phyloP scores from a whole-genome alignment of 2,329 filamentous ascomycete genomes.

The Calycina herbarum region DNA sequence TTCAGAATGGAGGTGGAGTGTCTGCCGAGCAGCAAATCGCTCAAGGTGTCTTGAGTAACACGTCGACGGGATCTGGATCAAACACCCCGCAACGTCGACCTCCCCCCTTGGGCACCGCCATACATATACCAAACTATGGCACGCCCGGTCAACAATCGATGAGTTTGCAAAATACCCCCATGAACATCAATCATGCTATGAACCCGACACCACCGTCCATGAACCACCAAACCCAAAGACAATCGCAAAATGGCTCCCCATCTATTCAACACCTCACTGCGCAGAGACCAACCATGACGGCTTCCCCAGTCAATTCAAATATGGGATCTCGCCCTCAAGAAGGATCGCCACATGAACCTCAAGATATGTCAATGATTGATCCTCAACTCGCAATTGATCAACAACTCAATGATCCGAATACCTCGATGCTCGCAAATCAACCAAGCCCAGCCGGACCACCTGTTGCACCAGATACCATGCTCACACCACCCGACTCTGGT shows the following conservation, averaged over 20 bases:
- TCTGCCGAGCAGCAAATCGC: conserved; percentile 39
- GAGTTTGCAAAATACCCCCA: conserved; percentile 23
- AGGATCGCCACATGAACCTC: conserved; percentile 26
- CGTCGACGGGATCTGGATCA: conserved; percentile 25
- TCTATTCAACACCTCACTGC: conserved; percentile 30
- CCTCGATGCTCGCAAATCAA: conserved; percentile 23
- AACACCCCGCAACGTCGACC: conserved; percentile 36
- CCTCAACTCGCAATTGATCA: conserved; percentile 37
- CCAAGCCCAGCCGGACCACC: conserved; percentile 17
- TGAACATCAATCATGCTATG: conserved; percentile 36
- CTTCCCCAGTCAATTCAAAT: conserved; percentile 32
- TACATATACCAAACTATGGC: conserved; percentile 35
- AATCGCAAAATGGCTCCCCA: conserved; percentile 36
- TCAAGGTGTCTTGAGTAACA: conserved; percentile 36
- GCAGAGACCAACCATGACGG: conserved; percentile 30
- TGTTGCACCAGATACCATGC: conserved; percentile 34
- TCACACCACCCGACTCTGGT: conserved; percentile 55
- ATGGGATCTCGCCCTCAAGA: conserved; percentile 29
- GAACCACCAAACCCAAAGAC: conserved; percentile 28
- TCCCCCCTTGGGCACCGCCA: conserved; percentile 34
- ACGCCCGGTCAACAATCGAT: conserved; percentile 28
- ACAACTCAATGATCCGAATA: conserved; percentile 27
- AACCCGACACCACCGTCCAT: conserved; percentile 28
- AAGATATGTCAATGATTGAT: conserved; percentile 39
- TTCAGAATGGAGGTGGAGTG: conserved; percentile 20